Evolutionary conservation across 2,329 filamentous ascomycete species (phyloP).

Genomic region (Sordariomycetes sp.): DNA sequence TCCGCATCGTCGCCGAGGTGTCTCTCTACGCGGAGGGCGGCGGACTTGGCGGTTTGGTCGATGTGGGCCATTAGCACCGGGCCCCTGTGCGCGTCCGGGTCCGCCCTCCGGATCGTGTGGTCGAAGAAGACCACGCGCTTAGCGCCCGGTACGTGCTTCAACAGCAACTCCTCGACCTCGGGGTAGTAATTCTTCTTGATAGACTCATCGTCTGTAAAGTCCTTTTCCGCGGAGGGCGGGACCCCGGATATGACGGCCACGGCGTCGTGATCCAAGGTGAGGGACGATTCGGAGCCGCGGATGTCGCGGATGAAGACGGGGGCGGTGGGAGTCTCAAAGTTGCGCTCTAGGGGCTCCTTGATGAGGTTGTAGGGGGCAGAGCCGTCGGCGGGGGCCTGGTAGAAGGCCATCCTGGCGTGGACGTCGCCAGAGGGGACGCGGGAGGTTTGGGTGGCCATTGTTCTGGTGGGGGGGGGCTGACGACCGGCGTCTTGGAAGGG

Average conservation of each 20-base stretch:
- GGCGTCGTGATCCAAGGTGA: constrained; percentile 58
- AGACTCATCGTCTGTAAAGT: constrained; percentile 55
- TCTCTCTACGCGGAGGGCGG: constrained; percentile 50
- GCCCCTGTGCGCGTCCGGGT: constrained; percentile 41
- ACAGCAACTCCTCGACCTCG: constrained; percentile 62
- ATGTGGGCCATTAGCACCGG: constrained; percentile 69
- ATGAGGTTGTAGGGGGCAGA: constrained; percentile 53
- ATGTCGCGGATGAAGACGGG: constrained; percentile 56
- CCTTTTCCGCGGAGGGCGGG: constrained; percentile 38
- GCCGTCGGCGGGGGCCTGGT: constrained; percentile 44
- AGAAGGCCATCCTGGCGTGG: constrained; percentile 52
- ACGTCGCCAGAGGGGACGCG: constrained; percentile 43
- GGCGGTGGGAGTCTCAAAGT: constrained; percentile 40
- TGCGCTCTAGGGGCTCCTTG: constrained; percentile 47
- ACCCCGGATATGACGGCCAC: constrained; percentile 54
- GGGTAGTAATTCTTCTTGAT: constrained; percentile 71
- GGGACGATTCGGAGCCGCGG: constrained; percentile 54
- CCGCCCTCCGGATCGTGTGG: constrained; percentile 68
- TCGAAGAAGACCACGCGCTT: constrained; percentile 66
- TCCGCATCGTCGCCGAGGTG: constrained; percentile 59
- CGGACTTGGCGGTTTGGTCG: constrained; percentile 62
- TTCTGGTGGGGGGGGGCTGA: constrained; percentile 2
- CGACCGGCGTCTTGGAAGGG: not conserved
- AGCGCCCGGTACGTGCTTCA: constrained; percentile 52
- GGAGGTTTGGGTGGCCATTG: constrained; percentile 25